phyloP scores from a whole-genome alignment of 331 rosid genomes.

The Acacia pycnantha region DNA sequence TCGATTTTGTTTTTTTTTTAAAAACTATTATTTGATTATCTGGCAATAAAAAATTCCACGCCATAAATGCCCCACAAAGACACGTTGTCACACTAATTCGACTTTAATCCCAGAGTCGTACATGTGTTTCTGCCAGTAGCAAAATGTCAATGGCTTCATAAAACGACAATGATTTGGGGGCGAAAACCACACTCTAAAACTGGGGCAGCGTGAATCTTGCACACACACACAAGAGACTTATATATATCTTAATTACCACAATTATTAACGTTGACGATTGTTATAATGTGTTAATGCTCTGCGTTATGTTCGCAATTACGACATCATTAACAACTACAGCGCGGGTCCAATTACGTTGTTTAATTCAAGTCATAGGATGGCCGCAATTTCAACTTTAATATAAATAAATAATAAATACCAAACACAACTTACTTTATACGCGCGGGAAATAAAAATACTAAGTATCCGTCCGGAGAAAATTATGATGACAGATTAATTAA shows the following conservation, averaged over 20 bases:
- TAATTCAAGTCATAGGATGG: neutral
- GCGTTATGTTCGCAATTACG: neutral
- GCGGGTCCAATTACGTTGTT: neutral
- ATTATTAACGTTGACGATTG: neutral
- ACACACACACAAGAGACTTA: neutral
- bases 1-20: too few relatives aligned
- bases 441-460: neutral
- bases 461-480: neutral
- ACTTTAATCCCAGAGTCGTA: neutral
- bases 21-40: too few relatives aligned
- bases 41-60: neutral
- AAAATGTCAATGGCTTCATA: conserved; percentile 3
- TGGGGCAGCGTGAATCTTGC: neutral
- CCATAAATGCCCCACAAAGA: neutral
- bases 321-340: neutral
- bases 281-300: neutral
- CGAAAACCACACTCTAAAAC: neutral
- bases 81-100: neutral
- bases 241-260: neutral
- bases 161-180: neutral
- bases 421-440: neutral
- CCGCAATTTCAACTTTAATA: neutral
- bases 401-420: neutral
- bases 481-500: neutral
- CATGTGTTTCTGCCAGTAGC: neutral